Evolutionary conservation across 441 rosid species (phyloP).

Genomic region (Cnidoscolus chayamansa): DNA sequence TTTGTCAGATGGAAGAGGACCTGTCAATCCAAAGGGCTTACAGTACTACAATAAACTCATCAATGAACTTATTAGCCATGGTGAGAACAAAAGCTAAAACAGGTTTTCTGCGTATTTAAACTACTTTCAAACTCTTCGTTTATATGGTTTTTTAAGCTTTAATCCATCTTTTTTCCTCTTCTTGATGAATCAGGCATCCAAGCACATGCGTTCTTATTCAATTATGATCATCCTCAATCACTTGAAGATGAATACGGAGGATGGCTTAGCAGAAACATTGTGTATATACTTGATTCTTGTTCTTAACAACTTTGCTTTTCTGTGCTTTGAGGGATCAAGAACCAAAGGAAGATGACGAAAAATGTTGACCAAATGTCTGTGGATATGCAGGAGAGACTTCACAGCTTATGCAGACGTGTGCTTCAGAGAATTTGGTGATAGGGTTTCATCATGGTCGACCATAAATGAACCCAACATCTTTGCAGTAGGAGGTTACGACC

Average conservation of each 20-base stretch:
- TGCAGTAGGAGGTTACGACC: constrained; percentile 39
- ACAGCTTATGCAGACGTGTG: constrained; percentile 59
- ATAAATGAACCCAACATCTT: constrained; percentile 55
- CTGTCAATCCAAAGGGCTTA: constrained; percentile 50
- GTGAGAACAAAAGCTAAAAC: constrained; percentile 22
- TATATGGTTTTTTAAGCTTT: neutral
- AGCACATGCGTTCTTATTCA: constrained; percentile 54
- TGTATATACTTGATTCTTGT: constrained; percentile 32
- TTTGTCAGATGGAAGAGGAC: constrained; percentile 61
- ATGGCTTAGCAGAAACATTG: constrained; percentile 40
- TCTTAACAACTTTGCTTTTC: neutral
- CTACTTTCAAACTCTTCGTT: neutral
- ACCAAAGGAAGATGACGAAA: neutral
- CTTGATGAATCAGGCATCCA: constrained; percentile 40
- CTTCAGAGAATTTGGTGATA: constrained; percentile 63
- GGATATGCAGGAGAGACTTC: constrained; percentile 53
- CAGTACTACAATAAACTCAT: constrained; percentile 55
- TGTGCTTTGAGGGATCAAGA: neutral
- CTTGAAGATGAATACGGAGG: constrained; percentile 76
- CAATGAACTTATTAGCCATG: constrained; percentile 42
- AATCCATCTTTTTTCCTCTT: neutral
- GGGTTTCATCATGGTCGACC: constrained; percentile 52
- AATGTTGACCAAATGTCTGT: neutral
- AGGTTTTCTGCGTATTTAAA: neutral
- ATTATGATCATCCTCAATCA: constrained; percentile 55